Base-by-base conservation (phyloP, 83 land plant genomes). In the Isoetes engelmannii region DNA sequence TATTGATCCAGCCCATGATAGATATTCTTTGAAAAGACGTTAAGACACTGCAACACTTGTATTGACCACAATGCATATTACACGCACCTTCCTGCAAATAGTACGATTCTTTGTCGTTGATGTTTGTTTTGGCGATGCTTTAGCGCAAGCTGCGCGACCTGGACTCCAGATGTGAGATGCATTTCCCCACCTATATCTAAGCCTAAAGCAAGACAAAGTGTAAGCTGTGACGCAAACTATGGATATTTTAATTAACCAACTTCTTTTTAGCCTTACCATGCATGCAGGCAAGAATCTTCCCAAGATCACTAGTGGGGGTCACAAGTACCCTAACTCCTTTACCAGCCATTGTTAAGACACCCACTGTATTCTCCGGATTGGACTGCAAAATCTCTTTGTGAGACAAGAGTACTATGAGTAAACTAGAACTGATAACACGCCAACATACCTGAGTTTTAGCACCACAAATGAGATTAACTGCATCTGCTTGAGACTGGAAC, bases 351-450 rank as follows among this genome's bases (percentile, higher is more conserved):
- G 96, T 87, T 44, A 90, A 61, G 19, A 90, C 72, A 1, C 96
- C 96, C 56, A 90, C 96, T 3, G 96, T 90, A 59, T 87, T 90
- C 80, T 90, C 96, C 8, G 96, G 96, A 75, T 90, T 85, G 17
- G 89, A 90, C 96, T 90, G 84, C 76, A 60, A 4, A 50, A 70
- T 20, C 4, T 49, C 53, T 7, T 55, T 57, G 48, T 19, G 41
- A 49, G 41, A 19, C n/a, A 3, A 62, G 64, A 57, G 6, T 18
- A 48, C 9, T 48, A 47, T 55, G 9, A 8, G 7, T 7, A 18
- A 12, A 13, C 15, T 18, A 51, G 68, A 41, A 3, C n/a, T 46
- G 17, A 15, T 60, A 58, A 10, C 42, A 67, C 48, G n/a, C n/a
- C 50, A 9, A 6, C 43, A 37, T 48, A 85, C 95, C 92, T 90